Conservation (phyloP, 139 green algal genomes). For the Diplosphaera chodatii region DNA sequence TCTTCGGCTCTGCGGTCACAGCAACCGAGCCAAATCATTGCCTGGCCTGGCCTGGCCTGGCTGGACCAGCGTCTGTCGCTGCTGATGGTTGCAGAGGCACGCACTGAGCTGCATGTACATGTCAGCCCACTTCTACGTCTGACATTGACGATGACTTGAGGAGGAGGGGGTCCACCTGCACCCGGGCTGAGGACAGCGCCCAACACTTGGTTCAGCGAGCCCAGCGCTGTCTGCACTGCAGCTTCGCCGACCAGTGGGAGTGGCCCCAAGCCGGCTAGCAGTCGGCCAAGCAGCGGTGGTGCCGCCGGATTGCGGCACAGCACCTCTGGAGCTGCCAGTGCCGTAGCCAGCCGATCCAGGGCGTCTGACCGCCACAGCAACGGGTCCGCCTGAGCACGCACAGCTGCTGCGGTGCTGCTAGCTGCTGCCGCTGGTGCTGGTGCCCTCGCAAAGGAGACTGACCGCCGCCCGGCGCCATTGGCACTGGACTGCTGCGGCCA, state of each 20-base stretch:
- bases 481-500: too few species aligned
- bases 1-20: too few species aligned
- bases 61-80: too few species aligned
- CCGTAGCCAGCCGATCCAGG: background rate
- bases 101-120: too few species aligned
- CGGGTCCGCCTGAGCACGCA: background rate
- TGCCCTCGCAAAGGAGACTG: too few species aligned
- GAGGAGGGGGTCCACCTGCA: too few species aligned
- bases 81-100: too few species aligned
- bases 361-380: background rate
- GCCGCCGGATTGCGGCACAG: too few species aligned
- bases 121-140: too few species aligned
- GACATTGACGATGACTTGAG: too few species aligned
- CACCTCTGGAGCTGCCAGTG: constrained; percentile 12
- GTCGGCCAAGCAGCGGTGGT: background rate
- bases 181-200: background rate
- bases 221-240: background rate
- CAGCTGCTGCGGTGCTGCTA: background rate
- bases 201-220: background rate
- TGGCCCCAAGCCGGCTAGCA: background rate
- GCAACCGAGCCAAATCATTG: too few species aligned
- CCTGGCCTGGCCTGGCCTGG: too few species aligned
- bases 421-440: background rate
- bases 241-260: background rate
- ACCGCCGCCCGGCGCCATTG: background rate